Conservation (phyloP, 192 early-diverging fungal species). For the Spinellus fusiger region DNA sequence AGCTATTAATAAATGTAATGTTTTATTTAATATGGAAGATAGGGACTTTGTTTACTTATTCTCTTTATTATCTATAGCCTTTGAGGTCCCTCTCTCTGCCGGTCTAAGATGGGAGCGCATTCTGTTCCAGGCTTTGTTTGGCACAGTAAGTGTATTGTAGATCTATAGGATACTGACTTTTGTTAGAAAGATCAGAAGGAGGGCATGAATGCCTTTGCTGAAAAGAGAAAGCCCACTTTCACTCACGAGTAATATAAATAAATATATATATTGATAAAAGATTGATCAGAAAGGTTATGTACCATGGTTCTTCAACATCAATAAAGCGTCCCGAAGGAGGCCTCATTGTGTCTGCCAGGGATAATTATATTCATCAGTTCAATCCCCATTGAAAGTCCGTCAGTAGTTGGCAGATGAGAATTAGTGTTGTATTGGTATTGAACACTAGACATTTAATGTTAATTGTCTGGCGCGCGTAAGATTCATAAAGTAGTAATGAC, state of each 20-base stretch:
- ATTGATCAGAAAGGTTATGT: not conserved
- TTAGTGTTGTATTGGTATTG: no score
- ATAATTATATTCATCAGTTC: not conserved
- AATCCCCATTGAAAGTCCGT: not conserved
- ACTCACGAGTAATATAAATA: slow-evolving; percentile 62
- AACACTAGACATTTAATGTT: no score
- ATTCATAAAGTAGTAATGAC: no score
- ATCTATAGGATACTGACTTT: slow-evolving; percentile 11
- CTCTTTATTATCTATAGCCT: slow-evolving; percentile 47
- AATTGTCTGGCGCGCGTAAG: no score
- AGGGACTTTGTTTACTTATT: not conserved
- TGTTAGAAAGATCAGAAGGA: slow-evolving; percentile 85
- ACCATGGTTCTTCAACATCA: not conserved
- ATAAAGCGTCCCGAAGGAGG: not conserved
- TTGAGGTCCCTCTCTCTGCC: slow-evolving; percentile 77
- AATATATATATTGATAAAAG: not conserved
- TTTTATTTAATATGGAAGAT: not conserved
- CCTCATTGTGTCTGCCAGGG: not conserved
- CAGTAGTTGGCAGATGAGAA: no score
- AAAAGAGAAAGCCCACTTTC: slow-evolving; percentile 88
- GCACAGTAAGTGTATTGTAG: slow-evolving; percentile 49
- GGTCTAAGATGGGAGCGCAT: slow-evolving; percentile 91
- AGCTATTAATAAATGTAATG: slow-evolving; percentile 79
- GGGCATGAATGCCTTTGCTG: slow-evolving; percentile 91
- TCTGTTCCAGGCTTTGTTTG: slow-evolving; percentile 90